Evolutionary conservation across 768 basidiomycete genomes (phyloP).

Genomic region (Naganishia onofrii): DNA sequence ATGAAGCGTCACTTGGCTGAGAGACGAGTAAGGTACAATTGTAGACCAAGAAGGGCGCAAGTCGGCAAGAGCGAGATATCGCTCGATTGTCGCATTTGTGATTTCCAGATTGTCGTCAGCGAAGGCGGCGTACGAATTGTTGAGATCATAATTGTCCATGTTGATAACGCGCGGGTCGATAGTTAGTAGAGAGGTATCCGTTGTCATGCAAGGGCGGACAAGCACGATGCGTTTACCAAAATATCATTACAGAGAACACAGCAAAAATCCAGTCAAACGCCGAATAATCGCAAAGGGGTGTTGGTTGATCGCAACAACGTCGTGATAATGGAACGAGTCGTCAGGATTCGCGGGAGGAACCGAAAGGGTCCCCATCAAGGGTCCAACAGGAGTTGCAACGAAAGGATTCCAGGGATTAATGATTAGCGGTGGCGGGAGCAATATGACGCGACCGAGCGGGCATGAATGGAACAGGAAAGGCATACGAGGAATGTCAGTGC

Average conservation of each 20-base stretch:
- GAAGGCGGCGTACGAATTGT: too few species aligned
- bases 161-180: too few species aligned
- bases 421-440: constrained; percentile 6
- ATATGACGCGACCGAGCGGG: too few species aligned
- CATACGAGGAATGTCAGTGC: too few species aligned
- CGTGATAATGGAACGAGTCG: not conserved
- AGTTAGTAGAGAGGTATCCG: too few species aligned
- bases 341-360: not conserved
- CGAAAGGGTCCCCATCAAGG: not conserved
- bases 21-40: not conserved
- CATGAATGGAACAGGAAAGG: not conserved
- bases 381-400: not conserved
- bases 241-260: not conserved
- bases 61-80: constrained; percentile 4
- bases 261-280: not conserved
- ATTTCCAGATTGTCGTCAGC: not conserved
- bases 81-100: constrained; percentile 8
- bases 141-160: not conserved
- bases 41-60: not conserved
- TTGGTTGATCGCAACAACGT: too few species aligned
- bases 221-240: not conserved
- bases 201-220: not conserved
- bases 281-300: too few species aligned
- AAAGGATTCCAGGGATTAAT: constrained; percentile 5
- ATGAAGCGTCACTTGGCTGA: constrained; percentile 28